A percentile compares a stretch with the other conserved stretches of the same genome.
phyloP scores from a whole-genome alignment of 441 rosid species.

The Aleurites moluccanus region DNA sequence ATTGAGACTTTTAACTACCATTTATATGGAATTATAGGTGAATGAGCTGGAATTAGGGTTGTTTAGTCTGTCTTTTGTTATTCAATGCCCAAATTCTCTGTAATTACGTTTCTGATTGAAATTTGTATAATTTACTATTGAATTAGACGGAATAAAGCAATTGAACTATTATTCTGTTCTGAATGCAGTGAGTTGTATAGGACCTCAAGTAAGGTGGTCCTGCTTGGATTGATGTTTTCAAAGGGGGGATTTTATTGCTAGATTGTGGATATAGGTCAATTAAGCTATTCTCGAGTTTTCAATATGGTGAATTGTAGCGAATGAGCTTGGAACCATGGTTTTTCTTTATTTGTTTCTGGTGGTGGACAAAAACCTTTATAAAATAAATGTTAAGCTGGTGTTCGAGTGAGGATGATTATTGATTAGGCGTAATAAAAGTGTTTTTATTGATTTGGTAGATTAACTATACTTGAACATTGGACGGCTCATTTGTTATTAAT shows the following conservation, averaged over 20 bases:
- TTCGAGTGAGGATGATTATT: not conserved
- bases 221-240: not conserved
- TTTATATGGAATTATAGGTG: not conserved
- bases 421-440: not conserved
- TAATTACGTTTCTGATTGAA: not conserved
- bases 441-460: not conserved
- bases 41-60: conserved; percentile 13
- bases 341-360: not conserved
- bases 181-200: not conserved
- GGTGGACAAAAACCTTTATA: not conserved
- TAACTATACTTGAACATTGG: not conserved
- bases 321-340: not conserved
- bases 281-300: conserved; percentile 12
- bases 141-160: not conserved
- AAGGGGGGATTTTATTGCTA: not conserved
- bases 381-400: not conserved
- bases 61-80: not conserved
- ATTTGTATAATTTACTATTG: not conserved
- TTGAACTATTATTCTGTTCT: not conserved
- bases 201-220: not conserved
- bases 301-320: not conserved
- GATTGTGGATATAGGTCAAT: conserved; percentile 18
- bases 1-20: not conserved
- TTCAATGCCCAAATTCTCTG: not conserved
- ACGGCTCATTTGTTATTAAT: not conserved